Base-by-base conservation (phyloP, 495 filamentous ascomycete genomes). In the Penicillium crystallinum region DNA sequence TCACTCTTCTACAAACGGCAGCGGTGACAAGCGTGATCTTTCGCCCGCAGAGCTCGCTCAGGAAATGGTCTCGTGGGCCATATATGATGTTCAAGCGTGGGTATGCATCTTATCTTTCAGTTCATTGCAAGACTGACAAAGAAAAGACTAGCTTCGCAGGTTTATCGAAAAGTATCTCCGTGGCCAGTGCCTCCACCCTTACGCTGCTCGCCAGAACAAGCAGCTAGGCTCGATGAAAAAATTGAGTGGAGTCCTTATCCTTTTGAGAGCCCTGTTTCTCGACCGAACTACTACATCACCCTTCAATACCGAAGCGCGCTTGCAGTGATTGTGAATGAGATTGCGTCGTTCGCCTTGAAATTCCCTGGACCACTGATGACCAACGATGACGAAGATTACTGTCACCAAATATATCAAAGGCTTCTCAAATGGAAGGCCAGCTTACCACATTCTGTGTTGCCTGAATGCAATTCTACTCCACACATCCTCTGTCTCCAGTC, bases 81-180 rank as follows among this genome's bases (percentile, higher is more conserved):
- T 65, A 4, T 65, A 55, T 10, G 63, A 65, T 42, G 44, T 65
- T 9, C 63, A 65, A 46, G 48, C 57, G 63, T 65, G 37, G 48
- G 59, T 34, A 12, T n/a, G n/a, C n/a, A 6, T 7, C 15, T 10
- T 17, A 15, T 17, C 29, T 11, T n/a, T 18, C 22, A 12, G 19
- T n/a, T 2, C 19, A 19, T 9, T 31, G 12, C 11, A 3, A 17
- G 8, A 6, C 56, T 55, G 37, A 58, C 22, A 27, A 21, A 2
- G 2, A 22, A 17, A 47, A 65, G 63, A n/a, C 46, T 65, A 18
- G 56, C 53, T 6, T 54, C 59, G 3, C 63, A 65, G 36, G 63
- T 65, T 1, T 63, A 65, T 30, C 46, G 56, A 12, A 65, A 65
- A 34, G 12, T 21, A 5, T 46, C 57, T 2, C 52, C 39, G 3